Base-by-base conservation (phyloP, 345 rosid species). In the Stellera chamaejasme region DNA sequence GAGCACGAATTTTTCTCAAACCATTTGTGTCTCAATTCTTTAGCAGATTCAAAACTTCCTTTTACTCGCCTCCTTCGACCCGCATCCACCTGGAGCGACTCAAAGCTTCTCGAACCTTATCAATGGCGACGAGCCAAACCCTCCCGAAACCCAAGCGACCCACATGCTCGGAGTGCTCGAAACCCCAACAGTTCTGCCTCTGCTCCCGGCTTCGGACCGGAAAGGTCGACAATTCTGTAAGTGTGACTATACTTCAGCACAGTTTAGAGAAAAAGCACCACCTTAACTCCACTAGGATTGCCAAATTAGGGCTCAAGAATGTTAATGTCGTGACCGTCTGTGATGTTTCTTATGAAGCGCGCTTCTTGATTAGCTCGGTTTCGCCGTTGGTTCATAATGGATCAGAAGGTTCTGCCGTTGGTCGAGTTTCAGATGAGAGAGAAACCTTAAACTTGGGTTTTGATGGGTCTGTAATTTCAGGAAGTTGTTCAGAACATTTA, bases 191-290 rank as follows among this genome's bases (percentile, higher is more conserved):
- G 45, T 70, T 81, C 68, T 87, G 96, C 64, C 78, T 91, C 71
- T 88, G 90, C 82, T 32, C 45, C 19, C 79, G 86, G 43, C 42
- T 88, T 61, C 82, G 55, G 43, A 59, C 61, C 53, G 76, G 75
- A 26, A 63, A 69, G 48, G 67, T 83, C 10, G 85, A 85, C 10
- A 88, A 82, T 58, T 71, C 79, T 63, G 85, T 85, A n/a, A 73
- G 70, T 60, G 67, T 91, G 28, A 83, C 87, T 65, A 78, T 91
- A 25, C 96, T 91, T 51, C 96, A 91, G 59, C 92, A 91, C 57
- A 77, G 79, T 52, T 74, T 77, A 58, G 96, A 91, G 75, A 75
- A 58, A 15, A 88, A 80, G 11, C 92, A 91, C 69, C 90, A 88
- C 0, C 85, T 91, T 61, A 91, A 91, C 70, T 83, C 92, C 46